Evolutionary conservation across 1,284 basidiomycete species (phyloP), one percentile per base, ranked within the genome.

Genomic region (Marasmius sp.): DNA sequence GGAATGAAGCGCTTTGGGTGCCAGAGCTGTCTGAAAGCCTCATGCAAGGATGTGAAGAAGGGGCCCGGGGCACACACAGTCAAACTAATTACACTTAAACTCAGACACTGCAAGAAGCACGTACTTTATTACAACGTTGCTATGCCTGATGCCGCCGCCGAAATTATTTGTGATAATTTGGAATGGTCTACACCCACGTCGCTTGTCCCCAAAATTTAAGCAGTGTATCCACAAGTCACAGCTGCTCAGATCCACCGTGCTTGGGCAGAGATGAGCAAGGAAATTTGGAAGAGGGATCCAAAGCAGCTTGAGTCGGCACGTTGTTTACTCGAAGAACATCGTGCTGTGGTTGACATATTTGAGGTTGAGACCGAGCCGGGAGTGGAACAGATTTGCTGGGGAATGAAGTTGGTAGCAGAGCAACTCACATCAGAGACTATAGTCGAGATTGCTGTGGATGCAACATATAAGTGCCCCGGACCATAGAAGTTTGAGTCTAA

Each of bases 381-480:
- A 11, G 43, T 47, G 6, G 52, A 12, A 3, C 51, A 55, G 41
- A n/a, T 60, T 11, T 33, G 52, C 36, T 60, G 59, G 59, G 43
- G 39, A 45, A 11, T 60, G 33, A 54, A 56, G 22, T 6, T 22
- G 33, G 48, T 55, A 33, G 52, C 22, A 55, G 22, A 55, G 5
- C 3, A 4, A 7, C 20, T 50, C 3, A 33, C 51, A n/a, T n/a
- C 53, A n/a, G 10, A 51, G 8, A 37, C 20, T 9, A 52, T 7
- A 18, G 59, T 68, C 10, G 68, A 70, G 43, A 63, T 70, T 33
- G 63, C 49, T 14, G 33, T 70, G 83, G 92, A 74, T 93, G 91
- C 1, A 77, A 73, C 86, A 93, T 89, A 68, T 84, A 87, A 16
- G 88, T 90, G 60, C 90, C 12, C 11, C 27, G 5, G 8, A 85